Evolutionary conservation across 768 basidiomycete species (phyloP), one percentile per base, ranked within the genome.

Genomic region (Rhodotorula kratochvilovae): DNA sequence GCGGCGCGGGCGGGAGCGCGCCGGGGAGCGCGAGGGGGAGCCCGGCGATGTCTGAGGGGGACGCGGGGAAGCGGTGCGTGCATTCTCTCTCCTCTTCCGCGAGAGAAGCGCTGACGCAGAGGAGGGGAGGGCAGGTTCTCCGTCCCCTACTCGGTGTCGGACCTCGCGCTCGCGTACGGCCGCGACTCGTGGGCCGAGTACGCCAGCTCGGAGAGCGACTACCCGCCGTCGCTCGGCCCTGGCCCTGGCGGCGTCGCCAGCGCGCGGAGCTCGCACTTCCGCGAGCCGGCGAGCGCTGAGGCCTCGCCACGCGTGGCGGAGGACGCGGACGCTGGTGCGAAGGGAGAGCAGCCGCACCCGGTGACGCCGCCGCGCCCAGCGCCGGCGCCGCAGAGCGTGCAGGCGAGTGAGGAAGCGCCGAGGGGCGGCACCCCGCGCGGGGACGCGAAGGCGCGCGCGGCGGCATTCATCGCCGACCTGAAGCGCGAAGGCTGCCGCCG

Each of bases 361-460:
- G 31, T 3, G 19, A 27, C 33, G 11, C 33, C 54, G 33, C 33
- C 54, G 54, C 39, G 39, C 39, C 39, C 35, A 6, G 29, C 53
- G 4, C 17, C 53, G 2, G 31, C 53, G 19, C 16, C 53, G 16
- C 31, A 11, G 29, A 12, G n/a, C 16, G 31, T 31, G 2, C 25
- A 16, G 13, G 54, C 16, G 33, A 8, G 6, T 6, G 33, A 21
- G 6, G 19, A 12, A 35, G 33, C 4, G 8, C n/a, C 43, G 17
- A 12, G 43, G 16, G 1, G 27, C 17, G 16, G 33, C 16, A 46
- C 63, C 45, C 35, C 64, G 21, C 57, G 51, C 15, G 55, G 60
- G 5, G 70, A 71, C 29, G 70, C 70, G 21, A 71, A 71, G 43
- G 70, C 70, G 31, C 50, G 70, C 15, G 70, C 70, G 23, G 70